phyloP scores from a whole-genome alignment of 2,329 filamentous ascomycete species.

The Penicillium sumatraense region DNA sequence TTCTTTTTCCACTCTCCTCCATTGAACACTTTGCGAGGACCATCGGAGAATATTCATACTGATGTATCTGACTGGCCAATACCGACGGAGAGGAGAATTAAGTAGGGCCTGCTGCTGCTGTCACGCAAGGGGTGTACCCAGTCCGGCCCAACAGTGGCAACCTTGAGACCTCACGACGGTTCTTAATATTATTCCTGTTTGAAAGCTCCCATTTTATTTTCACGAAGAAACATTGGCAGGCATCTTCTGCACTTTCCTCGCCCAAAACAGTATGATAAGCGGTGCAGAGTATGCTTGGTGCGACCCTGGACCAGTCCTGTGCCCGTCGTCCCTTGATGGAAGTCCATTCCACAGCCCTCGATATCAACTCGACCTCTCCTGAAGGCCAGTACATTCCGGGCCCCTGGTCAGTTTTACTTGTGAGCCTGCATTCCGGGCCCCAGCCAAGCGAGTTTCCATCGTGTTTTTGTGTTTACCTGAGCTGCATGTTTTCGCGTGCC shows the following conservation, averaged over 20 bases:
- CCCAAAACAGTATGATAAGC: background rate
- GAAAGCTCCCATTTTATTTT: too few species aligned
- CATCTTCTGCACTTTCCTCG: too few species aligned
- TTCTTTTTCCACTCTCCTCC: background rate
- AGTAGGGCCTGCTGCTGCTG: background rate
- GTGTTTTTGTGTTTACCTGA: conserved; percentile 14
- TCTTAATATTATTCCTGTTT: background rate
- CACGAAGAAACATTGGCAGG: too few species aligned
- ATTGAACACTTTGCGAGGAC: too few species aligned
- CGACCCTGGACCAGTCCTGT: background rate
- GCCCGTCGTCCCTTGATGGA: background rate
- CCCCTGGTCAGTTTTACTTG: too few species aligned
- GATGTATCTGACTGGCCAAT: too few species aligned
- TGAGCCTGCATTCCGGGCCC: conserved; percentile 16
- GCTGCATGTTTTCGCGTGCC: conserved; percentile 7
- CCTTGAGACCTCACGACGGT: background rate
- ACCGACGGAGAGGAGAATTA: background rate
- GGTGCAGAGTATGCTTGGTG: background rate
- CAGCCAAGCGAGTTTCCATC: background rate
- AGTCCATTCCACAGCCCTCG: background rate
- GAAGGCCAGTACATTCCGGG: background rate
- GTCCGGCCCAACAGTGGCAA: background rate
- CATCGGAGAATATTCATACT: too few species aligned
- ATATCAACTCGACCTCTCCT: background rate
- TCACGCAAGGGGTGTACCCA: background rate